Conservation (phyloP, 164 flowering plant genomes). For the Santalum album region DNA sequence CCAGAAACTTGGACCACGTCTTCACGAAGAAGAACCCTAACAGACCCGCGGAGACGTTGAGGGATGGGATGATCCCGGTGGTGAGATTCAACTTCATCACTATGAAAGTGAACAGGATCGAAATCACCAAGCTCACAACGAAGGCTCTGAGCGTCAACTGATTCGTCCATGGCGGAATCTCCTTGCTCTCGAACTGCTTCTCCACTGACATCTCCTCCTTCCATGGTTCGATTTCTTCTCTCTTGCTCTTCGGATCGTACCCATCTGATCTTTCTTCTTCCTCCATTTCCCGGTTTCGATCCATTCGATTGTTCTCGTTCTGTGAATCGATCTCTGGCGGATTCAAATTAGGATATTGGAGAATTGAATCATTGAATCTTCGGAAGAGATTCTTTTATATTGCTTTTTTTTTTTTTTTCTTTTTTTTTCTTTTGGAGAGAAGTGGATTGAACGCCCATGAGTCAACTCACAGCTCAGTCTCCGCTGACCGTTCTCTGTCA, state of each 20-base stretch:
- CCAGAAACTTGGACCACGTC: conserved; percentile 4
- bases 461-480: too few relatives aligned
- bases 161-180: conserved; percentile 1
- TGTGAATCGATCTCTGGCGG: too few relatives aligned
- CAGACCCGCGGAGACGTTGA: conserved; percentile 5
- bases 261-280: not conserved
- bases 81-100: conserved; percentile 8
- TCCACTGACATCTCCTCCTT: conserved; percentile 2
- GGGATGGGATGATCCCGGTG: conserved; percentile 5
- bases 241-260: not conserved
- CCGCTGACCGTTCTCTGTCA: too few relatives aligned
- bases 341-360: too few relatives aligned
- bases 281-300: not conserved
- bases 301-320: too few relatives aligned
- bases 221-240: too few relatives aligned
- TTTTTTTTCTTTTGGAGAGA: too few relatives aligned
- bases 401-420: too few relatives aligned
- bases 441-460: too few relatives aligned
- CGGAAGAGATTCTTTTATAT: too few relatives aligned
- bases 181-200: conserved; percentile 2
- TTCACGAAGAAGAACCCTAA: conserved; percentile 3
- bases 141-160: conserved; percentile 1
- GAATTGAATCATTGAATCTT: too few relatives aligned
- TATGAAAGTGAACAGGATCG: conserved; percentile 3
- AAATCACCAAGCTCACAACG: conserved; percentile 1